Conservation (phyloP, 768 basidiomycete genomes). For the Chiua virens region DNA sequence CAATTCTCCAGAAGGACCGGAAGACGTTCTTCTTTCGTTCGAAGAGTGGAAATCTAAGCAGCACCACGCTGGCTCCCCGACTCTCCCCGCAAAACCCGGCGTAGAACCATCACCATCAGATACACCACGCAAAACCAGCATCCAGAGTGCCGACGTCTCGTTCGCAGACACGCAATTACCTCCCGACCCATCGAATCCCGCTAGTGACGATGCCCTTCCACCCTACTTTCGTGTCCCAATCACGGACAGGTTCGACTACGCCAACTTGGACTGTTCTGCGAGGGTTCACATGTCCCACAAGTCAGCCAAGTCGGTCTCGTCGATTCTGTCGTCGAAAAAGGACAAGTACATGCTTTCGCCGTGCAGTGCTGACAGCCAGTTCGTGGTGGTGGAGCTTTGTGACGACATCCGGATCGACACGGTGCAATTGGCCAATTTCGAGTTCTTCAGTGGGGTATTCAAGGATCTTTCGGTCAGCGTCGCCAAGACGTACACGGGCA, state of each 20-base stretch:
- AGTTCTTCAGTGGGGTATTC: slow-evolving; percentile 97
- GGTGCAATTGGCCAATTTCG: slow-evolving; percentile 93
- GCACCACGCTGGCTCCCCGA: slow-evolving; percentile 37
- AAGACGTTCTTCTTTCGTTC: slow-evolving; percentile 73
- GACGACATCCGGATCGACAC: slow-evolving; percentile 97
- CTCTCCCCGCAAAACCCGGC: slow-evolving; percentile 16
- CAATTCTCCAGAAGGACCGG: slow-evolving; percentile 45
- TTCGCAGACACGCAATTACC: slow-evolving; percentile 9
- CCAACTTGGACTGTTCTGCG: slow-evolving; percentile 89
- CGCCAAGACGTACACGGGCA: slow-evolving; percentile 74
- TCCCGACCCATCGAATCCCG: slow-evolving; percentile 12
- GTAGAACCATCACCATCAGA: slow-evolving; percentile 4
- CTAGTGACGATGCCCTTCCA: slow-evolving; percentile 33
- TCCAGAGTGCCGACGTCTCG: slow-evolving; percentile 2
- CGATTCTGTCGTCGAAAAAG: slow-evolving; percentile 85
- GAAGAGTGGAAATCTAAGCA: slow-evolving; percentile 87
- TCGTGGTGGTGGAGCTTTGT: slow-evolving; percentile 93
- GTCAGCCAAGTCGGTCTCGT: slow-evolving; percentile 75
- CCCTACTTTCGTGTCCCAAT: slow-evolving; percentile 74
- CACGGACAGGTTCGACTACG: slow-evolving; percentile 93
- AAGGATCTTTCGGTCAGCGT: slow-evolving; percentile 87
- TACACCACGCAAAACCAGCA: neutral
- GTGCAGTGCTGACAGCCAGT: slow-evolving; percentile 63
- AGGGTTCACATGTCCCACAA: slow-evolving; percentile 84
- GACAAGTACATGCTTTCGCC: slow-evolving; percentile 98